These are phyloP conservation scores for Serendipita vermifera DNA, from an alignment of 768 basidiomycete genomes.

Conservation along the genomic window DNA sequence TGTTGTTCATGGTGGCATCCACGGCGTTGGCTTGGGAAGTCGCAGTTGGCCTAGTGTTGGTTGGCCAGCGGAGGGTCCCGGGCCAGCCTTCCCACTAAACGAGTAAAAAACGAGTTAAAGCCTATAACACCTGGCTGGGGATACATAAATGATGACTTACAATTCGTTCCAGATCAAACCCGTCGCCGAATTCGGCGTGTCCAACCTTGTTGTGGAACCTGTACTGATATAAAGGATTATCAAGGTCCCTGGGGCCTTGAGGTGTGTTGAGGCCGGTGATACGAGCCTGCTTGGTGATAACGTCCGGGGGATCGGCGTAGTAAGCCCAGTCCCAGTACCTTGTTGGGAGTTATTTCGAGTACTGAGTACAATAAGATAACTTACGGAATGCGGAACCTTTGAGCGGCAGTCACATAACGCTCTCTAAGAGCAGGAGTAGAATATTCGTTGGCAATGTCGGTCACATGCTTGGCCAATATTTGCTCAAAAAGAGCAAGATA, in stretches of 20 bases:
- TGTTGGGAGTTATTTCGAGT: not conserved
- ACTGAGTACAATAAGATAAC: conserved; percentile 23
- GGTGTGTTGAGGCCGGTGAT: conserved; percentile 27
- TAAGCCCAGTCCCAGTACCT: conserved; percentile 41
- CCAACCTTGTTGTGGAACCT: conserved; percentile 27
- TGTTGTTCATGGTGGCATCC: not conserved
- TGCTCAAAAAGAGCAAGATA: conserved; percentile 43
- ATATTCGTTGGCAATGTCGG: conserved; percentile 32
- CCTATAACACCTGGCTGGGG: not conserved
- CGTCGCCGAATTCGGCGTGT: conserved; percentile 7
- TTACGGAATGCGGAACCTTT: conserved; percentile 2
- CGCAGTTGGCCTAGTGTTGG: conserved; percentile 23
- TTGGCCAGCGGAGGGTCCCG: conserved; percentile 19
- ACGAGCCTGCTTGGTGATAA: conserved; percentile 25
- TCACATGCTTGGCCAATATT: conserved; percentile 32
- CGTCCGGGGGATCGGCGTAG: conserved; percentile 27
- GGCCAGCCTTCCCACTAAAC: conserved; percentile 22
- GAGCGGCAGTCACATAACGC: conserved; percentile 20
- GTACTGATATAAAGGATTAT: conserved; percentile 28
- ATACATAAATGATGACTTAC: not conserved
- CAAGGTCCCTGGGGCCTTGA: conserved; percentile 22
- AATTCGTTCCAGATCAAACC: not conserved
- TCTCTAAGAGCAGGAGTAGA: conserved; percentile 6
- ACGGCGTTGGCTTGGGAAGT: conserved; percentile 18
- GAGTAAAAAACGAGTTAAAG: not conserved